Evolutionary conservation across 2,329 filamentous ascomycete species (phyloP).

Genomic region (Fusarium clavum): DNA sequence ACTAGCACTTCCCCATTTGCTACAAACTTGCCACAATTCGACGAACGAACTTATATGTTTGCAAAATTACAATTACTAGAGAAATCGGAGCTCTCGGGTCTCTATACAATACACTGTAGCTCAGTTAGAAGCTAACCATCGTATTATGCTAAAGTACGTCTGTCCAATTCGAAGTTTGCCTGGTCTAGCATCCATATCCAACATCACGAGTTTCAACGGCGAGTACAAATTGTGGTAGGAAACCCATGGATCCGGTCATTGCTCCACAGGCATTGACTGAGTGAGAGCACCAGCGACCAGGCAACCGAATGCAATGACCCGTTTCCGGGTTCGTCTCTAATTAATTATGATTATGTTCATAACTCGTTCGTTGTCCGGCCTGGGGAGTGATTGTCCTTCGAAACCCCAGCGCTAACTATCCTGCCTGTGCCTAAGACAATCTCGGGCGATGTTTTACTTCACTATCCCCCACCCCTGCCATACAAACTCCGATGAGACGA

Average conservation of each 20-base stretch:
- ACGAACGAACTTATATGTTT: not conserved
- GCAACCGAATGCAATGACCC: conserved; percentile 35
- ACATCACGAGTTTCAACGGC: not conserved
- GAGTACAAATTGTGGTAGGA: conserved; percentile 21
- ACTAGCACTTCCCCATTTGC: not conserved
- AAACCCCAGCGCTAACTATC: conserved; percentile 29
- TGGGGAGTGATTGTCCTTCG: conserved; percentile 24
- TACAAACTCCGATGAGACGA: conserved; percentile 25
- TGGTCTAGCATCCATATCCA: not conserved
- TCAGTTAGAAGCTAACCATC: not conserved
- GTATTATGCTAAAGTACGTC: not conserved
- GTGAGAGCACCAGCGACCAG: conserved; percentile 20
- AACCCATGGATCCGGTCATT: conserved; percentile 28
- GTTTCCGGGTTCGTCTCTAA: conserved; percentile 23
- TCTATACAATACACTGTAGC: not conserved
- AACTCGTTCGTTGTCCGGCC: conserved; percentile 15
- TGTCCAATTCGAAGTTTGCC: not conserved
- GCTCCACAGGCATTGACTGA: conserved; percentile 14
- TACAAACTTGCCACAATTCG: conserved; percentile 1
- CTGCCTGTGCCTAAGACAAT: conserved; percentile 41
- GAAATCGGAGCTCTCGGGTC: not conserved
- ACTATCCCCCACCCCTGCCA: conserved; percentile 35
- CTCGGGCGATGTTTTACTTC: conserved; percentile 43
- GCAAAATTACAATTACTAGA: not conserved
- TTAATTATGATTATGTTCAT: conserved; percentile 6